Conservation (phyloP, 768 basidiomycete genomes). For the Strobilomyces confusus region DNA sequence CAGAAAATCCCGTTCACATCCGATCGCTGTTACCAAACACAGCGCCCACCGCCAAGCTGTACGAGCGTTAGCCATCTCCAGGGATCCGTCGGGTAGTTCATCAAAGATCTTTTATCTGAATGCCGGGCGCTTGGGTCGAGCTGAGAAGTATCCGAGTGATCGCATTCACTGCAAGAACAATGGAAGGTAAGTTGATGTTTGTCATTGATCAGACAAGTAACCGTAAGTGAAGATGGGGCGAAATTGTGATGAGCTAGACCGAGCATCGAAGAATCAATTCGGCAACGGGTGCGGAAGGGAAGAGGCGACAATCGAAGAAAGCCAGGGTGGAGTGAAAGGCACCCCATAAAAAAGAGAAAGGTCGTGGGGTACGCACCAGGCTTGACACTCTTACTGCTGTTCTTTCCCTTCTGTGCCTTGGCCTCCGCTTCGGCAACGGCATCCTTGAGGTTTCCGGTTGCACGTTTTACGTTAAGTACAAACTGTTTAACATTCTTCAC, state of each 20-base stretch:
- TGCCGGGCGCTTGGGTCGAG: constrained; percentile 84
- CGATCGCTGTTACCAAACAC: constrained; percentile 24
- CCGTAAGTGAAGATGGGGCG: too few species aligned
- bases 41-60: constrained; percentile 20
- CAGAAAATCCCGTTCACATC: constrained; percentile 5
- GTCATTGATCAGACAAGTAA: not conserved
- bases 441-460: constrained; percentile 65
- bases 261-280: too few species aligned
- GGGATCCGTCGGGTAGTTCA: not conserved
- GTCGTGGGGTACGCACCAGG: constrained; percentile 34
- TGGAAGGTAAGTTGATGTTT: constrained; percentile 10
- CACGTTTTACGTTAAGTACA: constrained; percentile 66
- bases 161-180: constrained; percentile 51
- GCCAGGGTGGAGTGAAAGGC: not conserved
- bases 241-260: too few species aligned
- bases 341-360: not conserved
- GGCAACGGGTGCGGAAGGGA: not conserved
- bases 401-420: constrained; percentile 38
- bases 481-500: constrained; percentile 77
- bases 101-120: constrained; percentile 77
- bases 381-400: constrained; percentile 39
- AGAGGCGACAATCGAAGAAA: not conserved
- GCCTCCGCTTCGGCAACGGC: constrained; percentile 33
- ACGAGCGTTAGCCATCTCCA: constrained; percentile 10
- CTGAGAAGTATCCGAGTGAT: constrained; percentile 83